phyloP scores from a whole-genome alignment of 2,329 filamentous ascomycete genomes.

The Pleoardoris graminearum region DNA sequence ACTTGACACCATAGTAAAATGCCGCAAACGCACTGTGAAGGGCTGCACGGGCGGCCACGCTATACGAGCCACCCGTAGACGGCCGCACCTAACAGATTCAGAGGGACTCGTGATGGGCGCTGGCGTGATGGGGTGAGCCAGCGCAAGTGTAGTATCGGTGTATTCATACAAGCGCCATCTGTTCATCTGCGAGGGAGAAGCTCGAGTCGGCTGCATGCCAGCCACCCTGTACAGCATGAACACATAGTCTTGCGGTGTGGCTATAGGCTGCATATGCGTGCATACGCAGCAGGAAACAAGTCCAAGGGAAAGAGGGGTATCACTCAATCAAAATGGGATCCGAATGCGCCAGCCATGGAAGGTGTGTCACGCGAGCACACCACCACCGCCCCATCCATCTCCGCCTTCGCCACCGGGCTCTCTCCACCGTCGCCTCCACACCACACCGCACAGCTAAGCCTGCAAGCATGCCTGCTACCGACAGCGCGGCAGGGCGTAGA shows the following conservation, averaged over 20 bases:
- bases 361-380: conserved; percentile 1
- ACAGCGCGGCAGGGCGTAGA: background rate
- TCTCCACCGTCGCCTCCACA: background rate
- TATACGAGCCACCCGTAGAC: no score
- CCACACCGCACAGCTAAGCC: background rate
- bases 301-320: conserved; percentile 1
- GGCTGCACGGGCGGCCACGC: no score
- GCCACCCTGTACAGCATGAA: background rate
- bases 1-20: background rate
- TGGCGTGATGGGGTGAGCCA: no score
- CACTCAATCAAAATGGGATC: conserved; percentile 9
- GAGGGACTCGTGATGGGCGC: no score
- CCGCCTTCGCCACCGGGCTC: background rate
- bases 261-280: background rate
- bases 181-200: background rate
- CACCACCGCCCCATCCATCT: background rate
- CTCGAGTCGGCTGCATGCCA: background rate
- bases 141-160: no score
- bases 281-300: background rate
- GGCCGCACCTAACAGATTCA: no score
- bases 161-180: no score
- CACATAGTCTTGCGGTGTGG: no score
- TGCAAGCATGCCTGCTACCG: background rate
- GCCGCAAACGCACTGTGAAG: no score
- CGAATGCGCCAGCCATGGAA: background rate